Evolutionary conservation across 306 rosid species (phyloP), one percentile per base, ranked within the genome.

Genomic region (Rosa chinensis): DNA sequence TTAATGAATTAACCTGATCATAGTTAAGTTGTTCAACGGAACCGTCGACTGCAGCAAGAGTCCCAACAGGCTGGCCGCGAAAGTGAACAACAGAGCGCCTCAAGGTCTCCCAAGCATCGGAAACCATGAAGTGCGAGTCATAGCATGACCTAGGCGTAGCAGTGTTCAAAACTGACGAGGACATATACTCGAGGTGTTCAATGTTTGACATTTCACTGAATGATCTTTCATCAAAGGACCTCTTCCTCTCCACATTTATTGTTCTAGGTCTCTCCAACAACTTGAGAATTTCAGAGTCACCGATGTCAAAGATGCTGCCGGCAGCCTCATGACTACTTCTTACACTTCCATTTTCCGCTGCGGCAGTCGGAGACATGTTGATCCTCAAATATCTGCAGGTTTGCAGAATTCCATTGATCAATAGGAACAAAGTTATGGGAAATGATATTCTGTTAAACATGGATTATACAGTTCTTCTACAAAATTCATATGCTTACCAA

Each of bases 201-300:
- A 66, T 66, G 71, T 18, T 52, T 5, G 86, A 78, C 62, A 78
- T 5, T 40, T 82, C 85, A 78, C 85, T 64, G 55, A 76, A 61
- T 8, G 85, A 82, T 72, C 82, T 73, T 58, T 82, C 86, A 69
- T 79, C 86, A 62, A 79, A 79, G 13, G 86, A 83, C 75, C 77
- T 74, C 13, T 69, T 74, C 74, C 70, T 83, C 74, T 78, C 86
- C 59, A 83, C 17, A 0, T 53, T 75, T 17, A 83, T 17, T 12
- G 69, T 48, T 39, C 74, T 69, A 10, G 80, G 74, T 43, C 73
- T 70, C 35, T 83, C 70, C 67, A 52, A 21, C 16, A 25, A 28
- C 77, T 6, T 83, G 47, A 70, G 17, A 62, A 61, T 5, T 63
- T 74, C 76, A 2, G 44, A 23, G 42, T 82, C 79, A 45, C 75